These are phyloP conservation scores for Vanrija humicola DNA, from an alignment of 1,284 basidiomycete genomes.

Conservation along the genomic window DNA sequence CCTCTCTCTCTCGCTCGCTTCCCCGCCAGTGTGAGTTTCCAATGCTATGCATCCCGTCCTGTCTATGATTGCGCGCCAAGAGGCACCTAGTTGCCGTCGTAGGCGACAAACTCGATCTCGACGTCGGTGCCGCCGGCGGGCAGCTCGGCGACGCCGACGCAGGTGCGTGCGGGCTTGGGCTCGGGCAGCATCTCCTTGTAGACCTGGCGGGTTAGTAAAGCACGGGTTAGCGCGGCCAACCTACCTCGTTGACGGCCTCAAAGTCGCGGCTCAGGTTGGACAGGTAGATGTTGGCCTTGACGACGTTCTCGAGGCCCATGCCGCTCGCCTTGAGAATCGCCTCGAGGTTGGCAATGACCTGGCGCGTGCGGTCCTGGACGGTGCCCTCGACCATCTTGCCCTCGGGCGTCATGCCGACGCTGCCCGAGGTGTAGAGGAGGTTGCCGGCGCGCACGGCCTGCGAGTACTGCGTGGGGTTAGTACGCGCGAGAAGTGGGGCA, in stretches of 20 bases:
- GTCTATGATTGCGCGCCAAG: too few relatives aligned
- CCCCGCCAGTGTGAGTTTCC: too few relatives aligned
- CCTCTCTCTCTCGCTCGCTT: too few relatives aligned
- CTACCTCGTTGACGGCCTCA: conserved; percentile 37
- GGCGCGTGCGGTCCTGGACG: conserved; percentile 40
- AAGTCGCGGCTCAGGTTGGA: conserved; percentile 40
- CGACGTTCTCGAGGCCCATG: conserved; percentile 33
- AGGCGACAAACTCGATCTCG: conserved; percentile 64
- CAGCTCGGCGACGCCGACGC: conserved; percentile 60
- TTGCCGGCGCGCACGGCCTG: conserved; percentile 42
- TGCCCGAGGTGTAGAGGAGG: conserved; percentile 39
- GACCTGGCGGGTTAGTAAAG: too few relatives aligned
- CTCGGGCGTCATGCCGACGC: conserved; percentile 41
- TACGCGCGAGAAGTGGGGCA: not conserved
- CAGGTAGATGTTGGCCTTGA: conserved; percentile 46
- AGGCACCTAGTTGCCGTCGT: conserved; percentile 19
- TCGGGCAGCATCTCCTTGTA: conserved; percentile 43
- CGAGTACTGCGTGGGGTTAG: conserved; percentile 28
- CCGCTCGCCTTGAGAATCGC: conserved; percentile 34
- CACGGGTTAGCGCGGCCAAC: conserved; percentile 1
- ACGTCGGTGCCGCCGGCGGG: conserved; percentile 59
- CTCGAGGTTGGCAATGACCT: conserved; percentile 42
- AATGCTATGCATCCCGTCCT: too few relatives aligned
- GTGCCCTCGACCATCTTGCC: conserved; percentile 41
- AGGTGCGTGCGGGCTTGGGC: conserved; percentile 61